phyloP scores from a whole-genome alignment of 1,284 basidiomycete species.

The Trichosporon coremiiforme region DNA sequence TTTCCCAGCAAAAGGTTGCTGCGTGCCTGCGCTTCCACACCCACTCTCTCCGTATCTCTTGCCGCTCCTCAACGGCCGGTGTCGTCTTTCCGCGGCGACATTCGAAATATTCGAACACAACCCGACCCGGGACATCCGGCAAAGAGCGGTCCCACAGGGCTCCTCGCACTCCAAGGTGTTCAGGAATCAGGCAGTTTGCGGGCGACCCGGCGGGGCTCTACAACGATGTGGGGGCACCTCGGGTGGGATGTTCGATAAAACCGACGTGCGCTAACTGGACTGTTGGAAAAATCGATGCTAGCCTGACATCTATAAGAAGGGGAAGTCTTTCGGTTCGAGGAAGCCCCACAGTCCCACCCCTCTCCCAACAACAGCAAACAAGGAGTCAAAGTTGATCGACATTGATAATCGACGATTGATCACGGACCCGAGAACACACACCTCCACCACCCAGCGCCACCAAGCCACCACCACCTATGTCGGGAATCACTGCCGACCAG shows the following conservation, averaged over 20 bases:
- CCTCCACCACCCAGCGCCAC: not conserved
- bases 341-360: not conserved
- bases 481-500: not conserved
- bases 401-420: not conserved
- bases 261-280: not conserved
- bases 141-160: conserved; percentile 15
- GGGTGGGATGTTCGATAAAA: not conserved
- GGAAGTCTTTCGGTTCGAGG: not conserved
- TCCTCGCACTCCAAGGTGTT: not conserved
- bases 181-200: conserved; percentile 6
- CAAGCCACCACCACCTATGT: conserved; percentile 13
- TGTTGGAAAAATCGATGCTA: conserved; percentile 4
- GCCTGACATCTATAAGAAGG: not conserved
- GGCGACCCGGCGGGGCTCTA: conserved; percentile 13
- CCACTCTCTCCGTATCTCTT: not conserved
- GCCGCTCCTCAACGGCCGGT: not conserved
- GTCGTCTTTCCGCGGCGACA: not conserved
- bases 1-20: not conserved
- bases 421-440: not conserved
- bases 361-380: not conserved
- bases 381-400: not conserved
- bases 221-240: conserved; percentile 15
- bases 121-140: conserved; percentile 4
- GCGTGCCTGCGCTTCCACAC: not conserved
- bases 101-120: not conserved